These are phyloP conservation scores for Candida glucosophila DNA, from an alignment of 1,139 yeast species.

Conservation along the genomic window DNA sequence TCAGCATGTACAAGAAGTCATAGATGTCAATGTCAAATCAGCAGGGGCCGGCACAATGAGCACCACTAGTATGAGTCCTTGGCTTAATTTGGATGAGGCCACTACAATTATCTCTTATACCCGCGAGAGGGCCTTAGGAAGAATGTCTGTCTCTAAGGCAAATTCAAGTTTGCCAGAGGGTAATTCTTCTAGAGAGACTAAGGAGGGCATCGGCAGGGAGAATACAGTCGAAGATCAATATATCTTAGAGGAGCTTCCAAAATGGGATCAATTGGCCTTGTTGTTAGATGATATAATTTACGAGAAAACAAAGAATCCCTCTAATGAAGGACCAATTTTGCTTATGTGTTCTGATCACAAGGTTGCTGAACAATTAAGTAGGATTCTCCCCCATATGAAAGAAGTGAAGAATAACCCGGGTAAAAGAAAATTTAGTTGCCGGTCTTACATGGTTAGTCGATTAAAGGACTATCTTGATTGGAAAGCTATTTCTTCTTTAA, in stretches of 20 bases:
- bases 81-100: constrained; percentile 82
- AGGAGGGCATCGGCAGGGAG: too few species aligned
- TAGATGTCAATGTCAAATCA: constrained; percentile 45
- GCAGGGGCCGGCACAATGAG: constrained; percentile 40
- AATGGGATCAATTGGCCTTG: constrained; percentile 74
- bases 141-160: constrained; percentile 10
- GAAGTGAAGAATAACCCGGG: constrained; percentile 15
- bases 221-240: constrained; percentile 37
- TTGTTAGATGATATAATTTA: constrained; percentile 64
- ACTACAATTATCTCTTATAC: constrained; percentile 67
- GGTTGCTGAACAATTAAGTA: constrained; percentile 48
- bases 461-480: constrained; percentile 46
- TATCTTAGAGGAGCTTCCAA: constrained; percentile 71
- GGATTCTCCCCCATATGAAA: constrained; percentile 34
- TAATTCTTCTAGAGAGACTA: not conserved
- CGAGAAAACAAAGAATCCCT: constrained; percentile 29
- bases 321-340: constrained; percentile 51
- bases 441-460: constrained; percentile 45
- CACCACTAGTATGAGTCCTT: constrained; percentile 59
- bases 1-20: constrained; percentile 57
- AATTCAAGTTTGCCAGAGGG: not conserved
- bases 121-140: constrained; percentile 55
- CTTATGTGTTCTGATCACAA: constrained; percentile 60
- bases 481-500: constrained; percentile 34
- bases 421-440: constrained; percentile 19